These are phyloP conservation scores for Wakefieldia striispora DNA, from an alignment of 768 basidiomycete species.

Conservation along the genomic window DNA sequence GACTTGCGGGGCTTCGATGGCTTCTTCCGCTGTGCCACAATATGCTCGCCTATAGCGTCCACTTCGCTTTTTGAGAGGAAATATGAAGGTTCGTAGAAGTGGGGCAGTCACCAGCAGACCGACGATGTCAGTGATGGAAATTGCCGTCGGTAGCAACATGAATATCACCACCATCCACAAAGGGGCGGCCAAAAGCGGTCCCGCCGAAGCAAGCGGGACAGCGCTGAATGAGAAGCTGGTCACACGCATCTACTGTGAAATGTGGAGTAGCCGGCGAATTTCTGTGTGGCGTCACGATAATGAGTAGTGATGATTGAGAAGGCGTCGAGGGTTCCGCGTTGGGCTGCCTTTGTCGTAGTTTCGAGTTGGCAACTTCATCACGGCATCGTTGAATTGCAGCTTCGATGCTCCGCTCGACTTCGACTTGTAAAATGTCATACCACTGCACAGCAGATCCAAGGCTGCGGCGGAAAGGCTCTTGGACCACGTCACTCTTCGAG, in stretches of 20 bases:
- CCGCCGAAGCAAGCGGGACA: conserved; percentile 2
- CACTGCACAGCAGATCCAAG: no score
- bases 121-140: conserved; percentile 1
- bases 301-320: no score
- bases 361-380: no score
- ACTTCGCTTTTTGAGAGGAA: conserved; percentile 35
- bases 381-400: no score
- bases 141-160: conserved; percentile 4
- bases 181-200: not conserved
- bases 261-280: no score
- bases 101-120: not conserved
- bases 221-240: not conserved
- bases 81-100: conserved; percentile 20
- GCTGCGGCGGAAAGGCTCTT: no score
- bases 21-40: conserved; percentile 28
- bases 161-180: not conserved
- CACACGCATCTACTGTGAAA: not conserved
- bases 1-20: not conserved
- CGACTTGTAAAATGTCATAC: no score
- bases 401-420: no score
- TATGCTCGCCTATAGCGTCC: conserved; percentile 28
- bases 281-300: no score
- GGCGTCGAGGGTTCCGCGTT: no score
- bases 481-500: no score
- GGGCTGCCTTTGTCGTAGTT: no score